Conservation (phyloP, 768 basidiomycete species). For the Tylopilus rubrobrunneus region DNA sequence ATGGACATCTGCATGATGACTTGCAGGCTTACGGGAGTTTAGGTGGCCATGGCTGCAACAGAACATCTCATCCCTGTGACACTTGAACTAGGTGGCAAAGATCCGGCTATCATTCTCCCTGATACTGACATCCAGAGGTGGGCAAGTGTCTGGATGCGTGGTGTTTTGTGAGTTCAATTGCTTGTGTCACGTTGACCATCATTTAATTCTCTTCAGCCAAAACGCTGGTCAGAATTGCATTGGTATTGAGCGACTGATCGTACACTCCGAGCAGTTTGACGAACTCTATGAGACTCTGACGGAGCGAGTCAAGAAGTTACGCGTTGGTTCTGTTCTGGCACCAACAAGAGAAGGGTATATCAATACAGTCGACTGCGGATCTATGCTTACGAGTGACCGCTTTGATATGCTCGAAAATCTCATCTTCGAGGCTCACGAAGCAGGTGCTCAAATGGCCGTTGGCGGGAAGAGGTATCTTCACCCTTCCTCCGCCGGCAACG, state of each 20-base stretch:
- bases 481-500: conserved; percentile 63
- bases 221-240: conserved; percentile 96
- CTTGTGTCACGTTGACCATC: background rate
- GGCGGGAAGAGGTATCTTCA: conserved; percentile 70
- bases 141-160: conserved; percentile 83
- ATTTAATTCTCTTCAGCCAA: conserved; percentile 52
- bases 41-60: conserved; percentile 83
- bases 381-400: conserved; percentile 76
- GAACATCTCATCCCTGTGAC: conserved; percentile 87
- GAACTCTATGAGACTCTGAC: conserved; percentile 63
- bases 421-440: conserved; percentile 62
- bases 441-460: conserved; percentile 57
- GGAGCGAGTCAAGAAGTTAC: conserved; percentile 63
- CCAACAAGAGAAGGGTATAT: conserved; percentile 65
- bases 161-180: conserved; percentile 70
- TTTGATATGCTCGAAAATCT: conserved; percentile 67
- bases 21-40: conserved; percentile 5
- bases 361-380: conserved; percentile 76
- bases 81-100: conserved; percentile 93
- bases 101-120: conserved; percentile 87
- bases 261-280: conserved; percentile 75
- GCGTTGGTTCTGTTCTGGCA: conserved; percentile 74
- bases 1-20: background rate
- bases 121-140: conserved; percentile 79
- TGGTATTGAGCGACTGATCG: conserved; percentile 90